Percentiles rank a stretch among this genome's conserved stretches.
These are phyloP conservation scores for Aspergillaceae sp. DNA, from an alignment of 2,329 filamentous ascomycete species.

Conservation along the genomic window DNA sequence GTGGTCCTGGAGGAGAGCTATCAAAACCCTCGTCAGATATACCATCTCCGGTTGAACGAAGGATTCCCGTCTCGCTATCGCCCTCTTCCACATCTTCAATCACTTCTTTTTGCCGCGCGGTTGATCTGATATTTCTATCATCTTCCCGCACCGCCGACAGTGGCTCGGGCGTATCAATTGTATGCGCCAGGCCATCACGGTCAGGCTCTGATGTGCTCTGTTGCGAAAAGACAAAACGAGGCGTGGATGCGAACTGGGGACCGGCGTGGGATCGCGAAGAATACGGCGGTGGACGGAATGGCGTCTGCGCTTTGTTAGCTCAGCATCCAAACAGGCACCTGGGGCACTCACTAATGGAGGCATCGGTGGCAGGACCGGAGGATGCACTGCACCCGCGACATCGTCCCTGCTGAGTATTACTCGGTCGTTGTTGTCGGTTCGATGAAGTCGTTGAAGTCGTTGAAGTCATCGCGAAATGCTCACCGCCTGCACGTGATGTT, in stretches of 20 bases:
- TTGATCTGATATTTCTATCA: neutral
- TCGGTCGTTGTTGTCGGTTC: neutral
- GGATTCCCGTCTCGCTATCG: slow-evolving; percentile 3
- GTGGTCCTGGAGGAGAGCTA: slow-evolving; percentile 9
- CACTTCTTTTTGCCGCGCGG: slow-evolving; percentile 11
- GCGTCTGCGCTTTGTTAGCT: slow-evolving; percentile 12
- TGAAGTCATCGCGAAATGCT: neutral
- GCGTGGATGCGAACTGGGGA: slow-evolving; percentile 26
- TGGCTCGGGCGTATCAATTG: neutral
- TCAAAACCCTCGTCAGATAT: slow-evolving; percentile 8
- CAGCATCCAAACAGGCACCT: too few species aligned
- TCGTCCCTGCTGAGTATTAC: neutral
- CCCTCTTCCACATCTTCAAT: slow-evolving; percentile 22
- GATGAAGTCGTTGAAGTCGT: neutral
- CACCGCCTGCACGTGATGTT: slow-evolving; percentile 1
- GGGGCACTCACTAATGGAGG: slow-evolving; percentile 4
- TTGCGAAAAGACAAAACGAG: slow-evolving; percentile 25
- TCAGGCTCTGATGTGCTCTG: neutral
- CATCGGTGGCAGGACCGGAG: slow-evolving; percentile 6
- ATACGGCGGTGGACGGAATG: slow-evolving; percentile 18
- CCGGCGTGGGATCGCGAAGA: slow-evolving; percentile 18
- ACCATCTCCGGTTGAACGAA: neutral
- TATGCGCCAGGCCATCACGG: neutral
- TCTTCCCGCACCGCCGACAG: neutral
- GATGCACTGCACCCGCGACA: neutral